Evolutionary conservation across 345 rosid species (phyloP).

Genomic region (Theobroma cacao): DNA sequence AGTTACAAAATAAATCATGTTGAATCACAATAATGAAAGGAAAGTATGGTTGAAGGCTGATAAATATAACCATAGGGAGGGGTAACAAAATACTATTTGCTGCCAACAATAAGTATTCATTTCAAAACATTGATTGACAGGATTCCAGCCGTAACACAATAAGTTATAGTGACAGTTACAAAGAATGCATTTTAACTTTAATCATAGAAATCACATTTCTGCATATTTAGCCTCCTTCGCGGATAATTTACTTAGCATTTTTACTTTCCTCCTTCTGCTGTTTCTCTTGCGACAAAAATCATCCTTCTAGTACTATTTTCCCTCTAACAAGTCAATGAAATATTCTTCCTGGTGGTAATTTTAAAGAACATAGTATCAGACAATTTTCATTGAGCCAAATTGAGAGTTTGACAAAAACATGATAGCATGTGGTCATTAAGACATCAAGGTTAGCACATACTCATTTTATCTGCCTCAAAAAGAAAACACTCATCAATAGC

Average conservation of each 20-base stretch:
- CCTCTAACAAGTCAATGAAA: neutral
- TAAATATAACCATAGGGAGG: neutral
- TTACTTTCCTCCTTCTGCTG: neutral
- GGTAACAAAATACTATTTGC: neutral
- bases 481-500: neutral
- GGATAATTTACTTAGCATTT: neutral
- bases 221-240: conserved; percentile 1
- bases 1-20: neutral
- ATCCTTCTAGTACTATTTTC: neutral
- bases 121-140: neutral
- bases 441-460: neutral
- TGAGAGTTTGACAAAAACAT: neutral
- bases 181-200: neutral
- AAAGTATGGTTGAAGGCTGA: neutral
- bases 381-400: neutral
- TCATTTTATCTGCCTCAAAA: neutral
- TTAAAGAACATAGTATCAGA: neutral
- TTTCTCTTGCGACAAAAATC: neutral
- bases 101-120: neutral
- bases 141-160: neutral
- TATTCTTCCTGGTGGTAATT: neutral
- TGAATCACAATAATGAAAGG: conserved; percentile 7
- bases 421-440: neutral
- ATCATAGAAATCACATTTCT: neutral
- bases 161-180: neutral